Base-by-base conservation (phyloP, 148 eudicot species). In the Diospyros kaki region DNA sequence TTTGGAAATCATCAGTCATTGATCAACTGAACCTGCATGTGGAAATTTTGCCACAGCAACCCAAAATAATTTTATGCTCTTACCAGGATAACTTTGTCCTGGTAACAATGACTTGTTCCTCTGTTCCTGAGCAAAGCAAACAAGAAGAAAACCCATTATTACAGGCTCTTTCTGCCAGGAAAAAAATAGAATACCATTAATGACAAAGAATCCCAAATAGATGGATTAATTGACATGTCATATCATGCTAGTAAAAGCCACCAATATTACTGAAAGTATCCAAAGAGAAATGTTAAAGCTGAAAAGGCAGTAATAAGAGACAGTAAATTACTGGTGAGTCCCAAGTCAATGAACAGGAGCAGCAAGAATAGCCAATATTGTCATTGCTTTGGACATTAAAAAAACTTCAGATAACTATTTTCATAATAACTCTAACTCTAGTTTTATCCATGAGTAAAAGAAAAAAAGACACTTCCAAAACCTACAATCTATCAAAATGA, bases 1-100 rank as follows among this genome's bases (percentile, higher is more conserved):
- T 54, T 51, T 67, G 58, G 48, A 44, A 45, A 72, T 50, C 18
- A 55, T 67, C 18, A 64, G 69, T 43, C 76, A 58, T 73, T 59
- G 8, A 74, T 67, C 66, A 63, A 48, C 6, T 53, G 66, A 76
- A 76, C 58, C 65, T 67, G 59, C 61, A 75, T 52, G 39, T n/a
- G n/a, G 4, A 53, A 61, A 62, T 11, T 69, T 28, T 38, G 41
- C 44, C 40, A 39, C 18, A 73, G 43, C 9, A 51, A 71, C 44
- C 44, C 3, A 13, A 44, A 46, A 39, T 39, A 68, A 58, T 9
- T 45, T 45, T 71, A 69, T 38, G 66, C 53, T 38, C 60, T 74
- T 67, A 83, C 83, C 83, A 44, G 59, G 15, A 58, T 69, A 64
- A 51, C 66, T 76, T 73, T 74, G 60, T 69, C 69, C 76, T 13